phyloP scores from a whole-genome alignment of 352 stramenopile genomes.

The Pythium scleroteichum region DNA sequence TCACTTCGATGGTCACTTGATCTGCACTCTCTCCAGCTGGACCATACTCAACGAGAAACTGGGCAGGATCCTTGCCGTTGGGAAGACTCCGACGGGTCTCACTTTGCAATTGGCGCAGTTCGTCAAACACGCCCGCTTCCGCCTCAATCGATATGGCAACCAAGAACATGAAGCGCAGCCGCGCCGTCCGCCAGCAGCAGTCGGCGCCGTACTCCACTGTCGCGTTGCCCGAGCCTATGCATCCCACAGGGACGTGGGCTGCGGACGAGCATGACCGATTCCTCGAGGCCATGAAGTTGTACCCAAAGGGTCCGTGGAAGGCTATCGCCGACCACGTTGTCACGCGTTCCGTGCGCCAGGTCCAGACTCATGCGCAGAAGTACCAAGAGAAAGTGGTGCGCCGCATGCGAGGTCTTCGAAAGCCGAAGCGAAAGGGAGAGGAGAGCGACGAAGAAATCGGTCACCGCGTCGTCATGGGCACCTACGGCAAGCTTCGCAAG shows the following conservation, averaged over 20 bases:
- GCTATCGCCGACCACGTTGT: slow-evolving; percentile 69
- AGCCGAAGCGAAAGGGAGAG: slow-evolving; percentile 73
- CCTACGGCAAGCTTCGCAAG: slow-evolving; percentile 28
- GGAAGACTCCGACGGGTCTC: not conserved
- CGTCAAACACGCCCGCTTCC: not conserved
- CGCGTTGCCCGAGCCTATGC: slow-evolving; percentile 5
- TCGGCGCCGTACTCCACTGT: slow-evolving; percentile 5
- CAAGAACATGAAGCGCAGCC: slow-evolving; percentile 24
- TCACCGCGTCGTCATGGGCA: slow-evolving; percentile 27
- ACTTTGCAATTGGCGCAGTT: slow-evolving; percentile 21
- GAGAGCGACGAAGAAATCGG: slow-evolving; percentile 50
- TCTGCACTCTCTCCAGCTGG: slow-evolving; percentile 1
- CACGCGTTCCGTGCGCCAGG: slow-evolving; percentile 66
- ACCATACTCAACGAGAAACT: not conserved
- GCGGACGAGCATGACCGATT: slow-evolving; percentile 74
- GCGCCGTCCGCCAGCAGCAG: slow-evolving; percentile 8
- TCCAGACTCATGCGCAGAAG: slow-evolving; percentile 81
- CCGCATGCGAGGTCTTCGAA: slow-evolving; percentile 60
- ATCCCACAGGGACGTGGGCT: slow-evolving; percentile 59
- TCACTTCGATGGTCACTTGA: not conserved
- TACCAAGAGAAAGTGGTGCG: slow-evolving; percentile 77
- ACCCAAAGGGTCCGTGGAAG: slow-evolving; percentile 73
- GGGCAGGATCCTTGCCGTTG: not conserved
- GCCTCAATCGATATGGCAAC: slow-evolving; percentile 2
- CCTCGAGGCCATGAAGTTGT: slow-evolving; percentile 64